Evolutionary conservation across 2,329 filamentous ascomycete species (phyloP), one percentile per base, ranked within the genome.

Genomic region (Pseudogymnoascus sp.): DNA sequence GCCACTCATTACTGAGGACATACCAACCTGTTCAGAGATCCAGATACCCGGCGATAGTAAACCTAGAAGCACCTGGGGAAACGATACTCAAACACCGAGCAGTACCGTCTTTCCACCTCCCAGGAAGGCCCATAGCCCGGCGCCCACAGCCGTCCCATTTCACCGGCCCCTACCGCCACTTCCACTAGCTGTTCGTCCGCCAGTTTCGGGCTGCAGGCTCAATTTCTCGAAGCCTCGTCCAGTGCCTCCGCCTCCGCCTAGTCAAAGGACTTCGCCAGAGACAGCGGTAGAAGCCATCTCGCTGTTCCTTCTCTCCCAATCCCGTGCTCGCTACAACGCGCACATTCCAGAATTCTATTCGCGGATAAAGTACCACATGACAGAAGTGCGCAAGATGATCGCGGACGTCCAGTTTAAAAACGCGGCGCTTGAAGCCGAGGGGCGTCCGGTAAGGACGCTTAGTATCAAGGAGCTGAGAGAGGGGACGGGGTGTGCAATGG

Each of bases 221-320:
- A 34, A 56, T 36, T 56, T 56, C 16, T 56, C 49, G 9, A 56
- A 56, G 49, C 49, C 49, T 36, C 28, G 49, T 8, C 16, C 9
- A 34, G 49, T 18, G 16, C 5, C 49, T 18, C 3, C 49, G 16
- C 49, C 46, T 11, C 14, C 4, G 46, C 21, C 46, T 6, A 31
- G 9, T 7, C 49, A 16, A 34, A 34, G 49, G 11, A 56, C 49
- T 7, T 56, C 49, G 21, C 49, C 49, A 3, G 49, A 34, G 28
- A 56, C 49, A 8, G 49, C 49, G 5, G 49, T 56, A 14, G 49
- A 56, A 36, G 49, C 49, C 28, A 56, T 56, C 49, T 56, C 49
- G 28, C 49, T 56, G 3, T 56, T 56, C 28, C 49, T 56, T 14
- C 49, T 56, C 11, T 56, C 49, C 3, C 49, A 56, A 18, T 56